Evolutionary conservation across 2,329 filamentous ascomycete species (phyloP).

Genomic region (Aspergillus sp.): DNA sequence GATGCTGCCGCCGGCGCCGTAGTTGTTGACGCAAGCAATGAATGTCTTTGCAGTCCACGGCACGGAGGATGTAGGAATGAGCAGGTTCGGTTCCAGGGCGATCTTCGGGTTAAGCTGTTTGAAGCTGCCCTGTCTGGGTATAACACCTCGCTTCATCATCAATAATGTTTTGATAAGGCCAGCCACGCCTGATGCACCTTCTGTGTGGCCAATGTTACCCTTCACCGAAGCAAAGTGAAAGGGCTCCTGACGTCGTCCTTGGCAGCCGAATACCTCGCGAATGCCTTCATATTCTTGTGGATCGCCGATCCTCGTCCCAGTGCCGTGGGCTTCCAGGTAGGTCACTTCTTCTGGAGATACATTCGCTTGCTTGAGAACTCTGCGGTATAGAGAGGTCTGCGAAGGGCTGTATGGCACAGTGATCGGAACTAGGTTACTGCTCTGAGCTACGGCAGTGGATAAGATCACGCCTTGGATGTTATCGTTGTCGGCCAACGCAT

Average conservation of each 20-base stretch:
- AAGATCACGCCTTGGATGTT: constrained; percentile 49
- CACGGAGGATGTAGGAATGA: constrained; percentile 16
- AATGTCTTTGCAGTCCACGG: constrained; percentile 19
- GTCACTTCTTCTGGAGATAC: constrained; percentile 29
- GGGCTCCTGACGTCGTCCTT: neutral
- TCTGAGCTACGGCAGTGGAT: constrained; percentile 35
- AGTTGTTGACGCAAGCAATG: constrained; percentile 9
- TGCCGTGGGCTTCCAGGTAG: constrained; percentile 39
- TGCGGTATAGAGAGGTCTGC: constrained; percentile 33
- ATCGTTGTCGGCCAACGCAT: constrained; percentile 52
- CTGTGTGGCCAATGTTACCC: constrained; percentile 38
- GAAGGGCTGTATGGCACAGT: constrained; percentile 23
- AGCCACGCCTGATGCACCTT: constrained; percentile 36
- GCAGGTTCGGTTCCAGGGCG: constrained; percentile 27
- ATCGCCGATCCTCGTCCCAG: constrained; percentile 36
- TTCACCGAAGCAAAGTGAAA: constrained; percentile 37
- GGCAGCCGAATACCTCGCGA: constrained; percentile 22
- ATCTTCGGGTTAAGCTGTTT: constrained; percentile 27
- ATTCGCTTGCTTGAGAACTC: constrained; percentile 24
- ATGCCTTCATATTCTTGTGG: constrained; percentile 32
- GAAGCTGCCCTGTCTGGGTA: constrained; percentile 35
- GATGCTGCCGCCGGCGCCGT: constrained; percentile 1
- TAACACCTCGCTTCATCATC: constrained; percentile 31
- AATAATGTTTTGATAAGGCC: constrained; percentile 34
- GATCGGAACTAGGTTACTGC: constrained; percentile 27